These are phyloP conservation scores for Diplosphaera chodatii DNA, from an alignment of 139 green algal genomes.

Conservation along the genomic window DNA sequence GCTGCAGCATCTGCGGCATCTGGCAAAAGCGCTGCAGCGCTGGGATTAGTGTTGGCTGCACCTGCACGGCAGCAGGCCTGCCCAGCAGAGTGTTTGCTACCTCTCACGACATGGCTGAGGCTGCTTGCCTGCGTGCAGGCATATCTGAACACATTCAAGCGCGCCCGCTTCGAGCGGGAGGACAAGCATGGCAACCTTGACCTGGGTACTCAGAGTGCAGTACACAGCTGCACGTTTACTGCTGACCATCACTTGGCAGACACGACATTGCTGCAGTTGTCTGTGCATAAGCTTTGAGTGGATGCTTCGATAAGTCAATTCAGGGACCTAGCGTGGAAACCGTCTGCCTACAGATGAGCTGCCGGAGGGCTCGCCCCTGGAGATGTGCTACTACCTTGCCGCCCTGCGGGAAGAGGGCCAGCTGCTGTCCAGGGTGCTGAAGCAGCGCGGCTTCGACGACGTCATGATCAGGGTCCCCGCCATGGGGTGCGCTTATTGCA, in stretches of 20 bases:
- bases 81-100: too few relatives aligned
- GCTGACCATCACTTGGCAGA: too few relatives aligned
- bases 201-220: constrained; percentile 13
- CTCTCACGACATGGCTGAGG: too few relatives aligned
- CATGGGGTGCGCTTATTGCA: neutral
- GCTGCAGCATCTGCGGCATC: too few relatives aligned
- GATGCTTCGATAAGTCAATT: too few relatives aligned
- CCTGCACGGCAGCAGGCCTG: too few relatives aligned
- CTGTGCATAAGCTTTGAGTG: too few relatives aligned
- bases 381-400: constrained; percentile 17
- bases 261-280: too few relatives aligned
- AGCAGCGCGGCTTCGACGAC: constrained; percentile 10
- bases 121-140: neutral
- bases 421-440: constrained; percentile 11
- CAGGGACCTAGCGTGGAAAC: too few relatives aligned
- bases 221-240: neutral
- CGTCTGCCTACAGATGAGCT: constrained; percentile 18
- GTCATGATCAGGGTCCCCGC: constrained; percentile 16
- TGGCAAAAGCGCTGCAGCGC: too few relatives aligned
- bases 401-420: constrained; percentile 12
- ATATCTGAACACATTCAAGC: constrained; percentile 3
- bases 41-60: too few relatives aligned
- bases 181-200: constrained; percentile 13
- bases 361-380: constrained; percentile 5
- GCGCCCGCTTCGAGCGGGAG: constrained; percentile 4